Base-by-base conservation (phyloP, 352 stramenopile species). In the Phytopythium cucurbitacearum region DNA sequence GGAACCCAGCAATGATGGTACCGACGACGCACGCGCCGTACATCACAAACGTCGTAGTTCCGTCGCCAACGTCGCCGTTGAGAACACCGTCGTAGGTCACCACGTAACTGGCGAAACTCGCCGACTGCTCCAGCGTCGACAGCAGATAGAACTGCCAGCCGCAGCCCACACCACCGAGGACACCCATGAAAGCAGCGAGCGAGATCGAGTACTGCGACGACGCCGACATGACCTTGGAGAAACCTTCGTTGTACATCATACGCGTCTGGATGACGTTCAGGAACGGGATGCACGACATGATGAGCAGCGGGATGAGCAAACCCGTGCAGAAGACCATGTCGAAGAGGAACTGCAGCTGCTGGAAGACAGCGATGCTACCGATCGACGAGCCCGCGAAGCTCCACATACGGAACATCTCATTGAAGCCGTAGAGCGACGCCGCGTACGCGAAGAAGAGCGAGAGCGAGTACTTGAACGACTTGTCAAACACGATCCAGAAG, bases 191-290 rank as follows among this genome's bases (percentile, higher is more conserved):
- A 7, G 73, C 64, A 2, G 78, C 77, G 33, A 91, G 60, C 9
- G 78, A 89, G 46, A 91, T 85, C 5, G 80, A 76, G 57, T 91
- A 91, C 60, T 91, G 80, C 36, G 76, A 88, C 4, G 80, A 89
- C 11, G 74, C 80, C 5, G 80, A 91, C 66, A 91, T 81, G 55
- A 89, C 78, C 60, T 87, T 80, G 1, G 77, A 88, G 57, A 91
- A 91, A 3, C 80, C 80, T 69, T 91, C 69, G 62, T 91, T 91
- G 69, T 91, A 91, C 80, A 91, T 91, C 80, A 91, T 91, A 56
- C 80, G 77, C 47, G 80, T 89, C 64, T 91, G 80, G 49, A 91
- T 88, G 28, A 91, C 51, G 55, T 89, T 89, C 47, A 91, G 62
- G 52, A 91, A 91, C 45, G 80, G 80, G 48, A 87, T 79, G 51